These are phyloP conservation scores for Aspergillus diversus DNA, from an alignment of 495 filamentous ascomycete species.

Conservation along the genomic window DNA sequence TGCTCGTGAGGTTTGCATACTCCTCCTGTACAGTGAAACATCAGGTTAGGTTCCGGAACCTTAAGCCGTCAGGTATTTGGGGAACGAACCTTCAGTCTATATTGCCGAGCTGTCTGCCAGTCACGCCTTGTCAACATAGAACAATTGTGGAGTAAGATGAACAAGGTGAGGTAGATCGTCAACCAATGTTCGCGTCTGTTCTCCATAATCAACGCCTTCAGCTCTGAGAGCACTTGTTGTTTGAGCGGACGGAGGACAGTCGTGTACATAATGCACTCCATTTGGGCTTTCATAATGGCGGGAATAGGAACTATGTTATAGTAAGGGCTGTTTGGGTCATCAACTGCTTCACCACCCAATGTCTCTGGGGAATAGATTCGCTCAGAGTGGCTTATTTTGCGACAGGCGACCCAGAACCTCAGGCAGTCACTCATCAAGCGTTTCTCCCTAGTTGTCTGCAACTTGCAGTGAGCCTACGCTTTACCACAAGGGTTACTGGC, in stretches of 20 bases:
- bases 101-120: constrained; percentile 19
- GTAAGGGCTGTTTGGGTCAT: constrained; percentile 16
- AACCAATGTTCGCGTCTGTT: constrained; percentile 23
- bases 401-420: constrained; percentile 19
- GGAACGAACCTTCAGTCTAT: constrained; percentile 16
- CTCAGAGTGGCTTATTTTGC: constrained; percentile 19
- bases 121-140: constrained; percentile 18
- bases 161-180: constrained; percentile 20
- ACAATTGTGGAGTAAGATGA: constrained; percentile 18
- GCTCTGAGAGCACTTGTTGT: constrained; percentile 7
- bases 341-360: constrained; percentile 7
- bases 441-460: constrained; percentile 14
- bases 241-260: constrained; percentile 16
- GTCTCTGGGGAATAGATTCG: constrained; percentile 11
- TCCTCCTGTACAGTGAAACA: constrained; percentile 6
- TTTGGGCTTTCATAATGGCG: constrained; percentile 20
- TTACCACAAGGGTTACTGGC: neutral
- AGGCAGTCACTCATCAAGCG: constrained; percentile 16
- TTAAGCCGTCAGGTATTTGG: neutral
- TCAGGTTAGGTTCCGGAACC: constrained; percentile 6
- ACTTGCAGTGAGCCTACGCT: constrained; percentile 8
- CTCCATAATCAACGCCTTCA: constrained; percentile 20
- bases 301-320: constrained; percentile 17
- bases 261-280: constrained; percentile 25
- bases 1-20: constrained; percentile 17